Percentiles rank a stretch among this genome's conserved stretches.
Evolutionary conservation across 2,329 filamentous ascomycete genomes (phyloP).

Genomic region (Pleomassaria siparia): DNA sequence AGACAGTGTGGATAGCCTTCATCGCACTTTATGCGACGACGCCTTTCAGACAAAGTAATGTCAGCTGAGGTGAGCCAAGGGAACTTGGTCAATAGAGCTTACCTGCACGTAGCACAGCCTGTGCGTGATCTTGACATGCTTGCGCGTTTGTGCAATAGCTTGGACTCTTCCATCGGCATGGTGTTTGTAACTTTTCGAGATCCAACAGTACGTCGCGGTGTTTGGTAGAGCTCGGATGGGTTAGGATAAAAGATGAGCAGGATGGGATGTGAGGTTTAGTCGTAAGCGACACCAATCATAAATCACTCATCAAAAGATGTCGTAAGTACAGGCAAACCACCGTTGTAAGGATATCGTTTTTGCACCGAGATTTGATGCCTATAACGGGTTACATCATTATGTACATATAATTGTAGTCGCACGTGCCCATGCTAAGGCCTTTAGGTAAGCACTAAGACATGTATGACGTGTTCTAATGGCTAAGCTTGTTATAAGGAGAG

Average conservation of each 20-base stretch:
- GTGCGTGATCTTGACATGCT: conserved; percentile 5
- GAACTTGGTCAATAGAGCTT: not conserved
- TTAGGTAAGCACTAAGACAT: too few species aligned
- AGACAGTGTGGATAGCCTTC: conserved; percentile 9
- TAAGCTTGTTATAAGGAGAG: too few species aligned
- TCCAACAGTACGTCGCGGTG: too few species aligned
- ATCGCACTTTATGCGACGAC: conserved; percentile 13
- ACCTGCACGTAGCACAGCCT: conserved; percentile 12
- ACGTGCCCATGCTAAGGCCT: too few species aligned
- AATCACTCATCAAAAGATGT: not conserved
- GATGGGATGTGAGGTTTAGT: too few species aligned
- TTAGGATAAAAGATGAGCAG: too few species aligned
- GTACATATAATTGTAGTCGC: too few species aligned
- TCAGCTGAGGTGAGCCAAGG: not conserved
- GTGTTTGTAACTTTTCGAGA: too few species aligned
- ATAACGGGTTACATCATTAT: not conserved
- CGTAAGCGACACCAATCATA: too few species aligned
- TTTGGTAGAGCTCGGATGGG: too few species aligned
- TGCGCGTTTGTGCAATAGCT: not conserved
- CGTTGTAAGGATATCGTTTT: not conserved
- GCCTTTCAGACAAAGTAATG: conserved; percentile 1
- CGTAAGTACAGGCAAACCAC: not conserved
- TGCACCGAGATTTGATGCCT: not conserved
- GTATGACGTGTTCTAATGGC: too few species aligned
- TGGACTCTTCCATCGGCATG: not conserved